Evolutionary conservation across 371 early-diverging fungal species (phyloP), one percentile per base, ranked within the genome.

Genomic region (Gilbertella persicaria): DNA sequence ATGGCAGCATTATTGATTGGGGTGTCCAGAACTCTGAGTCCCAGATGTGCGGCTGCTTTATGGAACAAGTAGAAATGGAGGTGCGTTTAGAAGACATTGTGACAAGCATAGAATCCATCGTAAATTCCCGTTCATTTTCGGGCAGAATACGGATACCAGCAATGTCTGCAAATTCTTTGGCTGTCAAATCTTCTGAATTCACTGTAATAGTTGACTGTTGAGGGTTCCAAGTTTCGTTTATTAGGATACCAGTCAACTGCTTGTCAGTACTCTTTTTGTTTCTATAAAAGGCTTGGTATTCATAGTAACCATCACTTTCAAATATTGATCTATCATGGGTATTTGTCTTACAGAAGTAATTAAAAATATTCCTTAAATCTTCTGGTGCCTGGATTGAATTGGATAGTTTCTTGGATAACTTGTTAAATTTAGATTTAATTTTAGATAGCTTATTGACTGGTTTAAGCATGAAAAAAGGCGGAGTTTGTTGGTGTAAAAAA

Each of bases 151-250:
- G 51, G 43, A 73, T 73, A 17, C 73, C 73, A 5, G 67, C 64
- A 25, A 69, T 58, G 35, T 68, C 73, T 26, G 73, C 73, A 54
- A 73, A 73, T 55, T 73, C 69, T 45, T 69, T 65, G 14, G 73
- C 66, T 9, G 73, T 73, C 24, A 73, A 38, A 48, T 69, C 62
- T 33, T 69, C 73, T 5, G 73, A 73, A 35, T 68, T 66, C 14
- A 67, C 64, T 1, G 73, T 72, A 43, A 72, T 66, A 40, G 62
- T 70, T 26, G 70, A 70, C 4, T 4, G 8, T 12, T 12, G 10
- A 10, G 12, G 10, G 13, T 9, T 33, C 13, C 13, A 2, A 12
- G 33, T 2, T 13, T 12, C 2, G 10, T 33, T 33, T 3, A 33
- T 10, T 13, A 33, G 10, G 8, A 33, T 33, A 9, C 33, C 13